Evolutionary conservation across 768 basidiomycete species (phyloP), one percentile per base, ranked within the genome.

Genomic region (Hygrophoropsis aurantiaca): DNA sequence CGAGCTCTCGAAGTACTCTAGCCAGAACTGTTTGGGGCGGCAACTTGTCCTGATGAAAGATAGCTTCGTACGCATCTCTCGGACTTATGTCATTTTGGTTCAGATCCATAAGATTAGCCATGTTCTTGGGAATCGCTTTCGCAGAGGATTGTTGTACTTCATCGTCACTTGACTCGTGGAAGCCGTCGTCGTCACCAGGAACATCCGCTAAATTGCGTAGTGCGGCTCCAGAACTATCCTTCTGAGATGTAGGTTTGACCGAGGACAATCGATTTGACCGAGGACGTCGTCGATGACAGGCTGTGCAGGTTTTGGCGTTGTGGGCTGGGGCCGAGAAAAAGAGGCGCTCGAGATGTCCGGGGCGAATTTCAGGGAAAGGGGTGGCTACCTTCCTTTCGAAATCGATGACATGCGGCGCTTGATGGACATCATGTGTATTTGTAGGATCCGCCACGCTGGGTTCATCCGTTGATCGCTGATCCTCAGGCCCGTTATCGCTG

Each of bases 11-110:
- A 24, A 97, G 70, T 10, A 97, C 91, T 3, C 88, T 74, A 23
- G 83, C 77, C 3, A 97, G 77, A 11, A 95, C 81, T 1, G 93
- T 94, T 66, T 97, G 94, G 19, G 92, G 88, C 2, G 92, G 94
- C 6, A 90, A 39, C 37, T 26, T 37, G 18, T 54, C 36, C 13
- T 40, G 35, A 21, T 51, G 20, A 36, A 46, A 46, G 44, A 46
- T 42, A 19, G 44, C 44, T 19, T 46, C 44, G 18, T 42, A 46
- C 5, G 40, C 26, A 25, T 46, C 44, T 30, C 27, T 13, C 13
- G 27, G 27, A 13, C n/a, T n/a, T n/a, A n/a, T n/a, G n/a, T n/a
- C n/a, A n/a, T n/a, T n/a, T n/a, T n/a, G n/a, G n/a, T n/a, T n/a
- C n/a, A n/a, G n/a, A n/a, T n/a, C n/a, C n/a, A n/a, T n/a, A n/a